Percentiles rank a stretch among this genome's conserved stretches.
These are phyloP conservation scores for Tarenaya hassleriana DNA, from an alignment of 345 rosid species.

Conservation along the genomic window DNA sequence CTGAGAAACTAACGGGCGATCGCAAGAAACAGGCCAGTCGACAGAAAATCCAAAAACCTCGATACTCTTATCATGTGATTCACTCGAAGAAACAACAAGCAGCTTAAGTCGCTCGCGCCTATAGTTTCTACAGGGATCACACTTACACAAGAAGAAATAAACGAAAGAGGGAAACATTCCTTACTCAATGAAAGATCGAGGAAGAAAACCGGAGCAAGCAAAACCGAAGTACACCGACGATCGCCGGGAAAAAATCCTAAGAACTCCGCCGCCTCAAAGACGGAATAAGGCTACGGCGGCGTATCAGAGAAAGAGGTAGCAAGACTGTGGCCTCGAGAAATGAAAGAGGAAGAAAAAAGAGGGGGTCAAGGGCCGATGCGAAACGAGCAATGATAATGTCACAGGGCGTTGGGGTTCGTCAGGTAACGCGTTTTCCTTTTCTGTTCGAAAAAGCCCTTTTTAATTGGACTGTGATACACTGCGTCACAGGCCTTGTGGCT, in stretches of 20 bases:
- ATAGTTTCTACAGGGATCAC: too few species aligned
- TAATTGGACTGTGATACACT: constrained; percentile 20
- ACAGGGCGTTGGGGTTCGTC: constrained; percentile 23
- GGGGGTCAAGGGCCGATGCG: constrained; percentile 15
- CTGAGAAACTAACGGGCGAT: constrained; percentile 3
- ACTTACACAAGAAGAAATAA: neutral
- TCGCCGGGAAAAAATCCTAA: constrained; percentile 14
- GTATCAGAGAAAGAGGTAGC: constrained; percentile 14
- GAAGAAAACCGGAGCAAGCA: neutral
- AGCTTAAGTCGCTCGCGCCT: constrained; percentile 9
- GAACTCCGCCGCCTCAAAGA: constrained; percentile 27
- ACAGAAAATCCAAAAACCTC: constrained; percentile 3
- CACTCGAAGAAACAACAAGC: neutral
- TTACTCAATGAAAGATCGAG: constrained; percentile 23
- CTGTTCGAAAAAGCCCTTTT: neutral
- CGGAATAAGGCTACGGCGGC: constrained; percentile 31
- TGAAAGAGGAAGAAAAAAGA: constrained; percentile 17
- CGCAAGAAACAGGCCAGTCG: constrained; percentile 15
- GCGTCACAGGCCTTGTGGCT: constrained; percentile 15
- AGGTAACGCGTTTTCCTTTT: constrained; percentile 9
- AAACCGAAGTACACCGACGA: neutral
- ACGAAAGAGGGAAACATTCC: constrained; percentile 7
- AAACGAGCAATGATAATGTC: constrained; percentile 25
- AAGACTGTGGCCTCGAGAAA: constrained; percentile 21
- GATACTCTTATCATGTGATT: neutral